phyloP scores from a whole-genome alignment of 73 alveolate genomes.

The Uronychia binucleata region DNA sequence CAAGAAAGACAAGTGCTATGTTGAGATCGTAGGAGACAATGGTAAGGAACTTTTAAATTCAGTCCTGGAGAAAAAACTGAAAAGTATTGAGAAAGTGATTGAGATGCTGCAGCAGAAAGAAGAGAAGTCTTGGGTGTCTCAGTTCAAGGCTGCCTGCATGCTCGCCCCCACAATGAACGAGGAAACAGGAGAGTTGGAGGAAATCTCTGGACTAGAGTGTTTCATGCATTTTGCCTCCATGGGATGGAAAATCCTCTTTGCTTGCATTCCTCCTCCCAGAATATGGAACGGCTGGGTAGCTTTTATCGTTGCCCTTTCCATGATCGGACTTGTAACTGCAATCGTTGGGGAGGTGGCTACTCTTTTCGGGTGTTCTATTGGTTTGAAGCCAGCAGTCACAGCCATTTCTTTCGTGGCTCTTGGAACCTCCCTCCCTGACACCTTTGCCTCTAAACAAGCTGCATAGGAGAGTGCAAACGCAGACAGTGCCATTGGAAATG shows the following conservation, averaged over 20 bases:
- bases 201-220: conserved; percentile 36
- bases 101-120: conserved; percentile 11
- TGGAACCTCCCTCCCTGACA: conserved; percentile 80
- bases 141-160: conserved; percentile 53
- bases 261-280: conserved; percentile 63
- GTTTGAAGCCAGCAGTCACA: conserved; percentile 63
- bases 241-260: conserved; percentile 79
- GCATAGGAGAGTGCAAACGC: conserved; percentile 63
- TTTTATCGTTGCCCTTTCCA: conserved; percentile 31
- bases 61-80: conserved; percentile 20
- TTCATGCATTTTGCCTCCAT: conserved; percentile 56
- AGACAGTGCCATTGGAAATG: conserved; percentile 69
- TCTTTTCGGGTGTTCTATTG: conserved; percentile 73
- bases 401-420: conserved; percentile 68
- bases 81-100: conserved; percentile 29
- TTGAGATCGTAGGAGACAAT: conserved; percentile 35
- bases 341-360: conserved; percentile 55
- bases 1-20: conserved; percentile 54
- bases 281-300: conserved; percentile 62
- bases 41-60: too few species aligned
- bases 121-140: conserved; percentile 24
- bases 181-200: conserved; percentile 30
- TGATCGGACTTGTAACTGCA: conserved; percentile 64
- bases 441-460: conserved; percentile 68
- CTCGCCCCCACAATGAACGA: conserved; percentile 48